Percentiles rank a stretch among this genome's conserved stretches.
phyloP scores from a whole-genome alignment of 2,329 filamentous ascomycete species.

The Lojkania enalia region DNA sequence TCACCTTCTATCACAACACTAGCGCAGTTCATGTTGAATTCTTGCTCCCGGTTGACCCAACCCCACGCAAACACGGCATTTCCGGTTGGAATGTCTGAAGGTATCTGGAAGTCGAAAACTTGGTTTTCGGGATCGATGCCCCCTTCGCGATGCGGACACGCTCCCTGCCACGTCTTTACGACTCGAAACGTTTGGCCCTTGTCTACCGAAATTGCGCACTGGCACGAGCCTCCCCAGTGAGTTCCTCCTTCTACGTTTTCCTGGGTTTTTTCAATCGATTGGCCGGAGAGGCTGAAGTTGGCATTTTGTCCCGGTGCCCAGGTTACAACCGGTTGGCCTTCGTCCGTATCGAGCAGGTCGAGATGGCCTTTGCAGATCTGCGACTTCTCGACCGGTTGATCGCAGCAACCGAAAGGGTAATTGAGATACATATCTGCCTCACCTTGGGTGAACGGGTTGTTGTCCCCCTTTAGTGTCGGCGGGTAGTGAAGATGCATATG shows the following conservation, averaged over 20 bases:
- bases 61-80: conserved; percentile 52
- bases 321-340: conserved; percentile 47
- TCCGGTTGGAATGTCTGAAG: conserved; percentile 47
- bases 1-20: conserved; percentile 46
- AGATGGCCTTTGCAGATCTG: conserved; percentile 51
- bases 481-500: conserved; percentile 52
- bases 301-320: conserved; percentile 50
- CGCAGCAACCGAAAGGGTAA: conserved; percentile 53
- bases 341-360: conserved; percentile 48
- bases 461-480: conserved; percentile 48
- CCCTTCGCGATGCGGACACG: conserved; percentile 51
- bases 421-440: conserved; percentile 44
- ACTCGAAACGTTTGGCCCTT: conserved; percentile 51
- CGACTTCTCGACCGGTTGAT: conserved; percentile 35
- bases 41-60: conserved; percentile 52
- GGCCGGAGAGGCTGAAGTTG: conserved; percentile 46
- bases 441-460: conserved; percentile 49
- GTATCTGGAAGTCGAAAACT: conserved; percentile 51
- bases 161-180: conserved; percentile 51
- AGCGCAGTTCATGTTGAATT: conserved; percentile 52
- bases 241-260: conserved; percentile 41
- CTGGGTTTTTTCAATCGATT: conserved; percentile 18
- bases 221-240: conserved; percentile 53
- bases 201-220: conserved; percentile 51
- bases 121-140: conserved; percentile 44